Evolutionary conservation across 495 filamentous ascomycete species (phyloP).

Genomic region (Xylaria palmicola): DNA sequence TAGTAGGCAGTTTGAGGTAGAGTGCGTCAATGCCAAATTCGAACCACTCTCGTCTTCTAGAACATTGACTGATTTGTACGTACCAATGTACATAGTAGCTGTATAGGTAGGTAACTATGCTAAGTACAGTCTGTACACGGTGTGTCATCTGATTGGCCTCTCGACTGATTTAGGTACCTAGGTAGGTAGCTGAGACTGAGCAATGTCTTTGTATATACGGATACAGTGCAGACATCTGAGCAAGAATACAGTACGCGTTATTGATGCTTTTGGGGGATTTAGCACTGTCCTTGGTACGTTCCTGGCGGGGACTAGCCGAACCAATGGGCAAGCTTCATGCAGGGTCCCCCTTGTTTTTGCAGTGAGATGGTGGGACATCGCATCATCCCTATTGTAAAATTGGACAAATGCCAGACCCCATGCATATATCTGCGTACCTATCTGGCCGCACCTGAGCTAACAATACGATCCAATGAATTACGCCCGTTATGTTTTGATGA

Average conservation of each 20-base stretch:
- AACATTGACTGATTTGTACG: neutral
- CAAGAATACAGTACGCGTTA: neutral
- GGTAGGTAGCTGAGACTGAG: neutral
- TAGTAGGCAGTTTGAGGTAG: too few relatives aligned
- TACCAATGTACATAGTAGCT: neutral
- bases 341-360: neutral
- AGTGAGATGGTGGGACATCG: neutral
- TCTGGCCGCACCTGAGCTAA: constrained; percentile 1
- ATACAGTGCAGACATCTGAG: too few relatives aligned
- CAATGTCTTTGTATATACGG: too few relatives aligned
- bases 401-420: neutral
- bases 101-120: neutral
- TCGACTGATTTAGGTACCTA: neutral
- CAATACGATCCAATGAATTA: constrained; percentile 4
- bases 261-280: too few relatives aligned
- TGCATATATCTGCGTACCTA: neutral
- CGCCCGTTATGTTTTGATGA: constrained; percentile 3
- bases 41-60: neutral
- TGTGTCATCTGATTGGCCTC: neutral
- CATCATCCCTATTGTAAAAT: constrained; percentile 5
- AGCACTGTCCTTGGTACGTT: too few relatives aligned
- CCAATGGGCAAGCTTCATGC: neutral
- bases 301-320: neutral
- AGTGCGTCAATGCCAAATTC: too few relatives aligned
- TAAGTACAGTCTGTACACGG: neutral